Percentiles rank a stretch among this genome's conserved stretches.
Conservation (phyloP, 495 filamentous ascomycete genomes). For the Penicillium cataractarum region DNA sequence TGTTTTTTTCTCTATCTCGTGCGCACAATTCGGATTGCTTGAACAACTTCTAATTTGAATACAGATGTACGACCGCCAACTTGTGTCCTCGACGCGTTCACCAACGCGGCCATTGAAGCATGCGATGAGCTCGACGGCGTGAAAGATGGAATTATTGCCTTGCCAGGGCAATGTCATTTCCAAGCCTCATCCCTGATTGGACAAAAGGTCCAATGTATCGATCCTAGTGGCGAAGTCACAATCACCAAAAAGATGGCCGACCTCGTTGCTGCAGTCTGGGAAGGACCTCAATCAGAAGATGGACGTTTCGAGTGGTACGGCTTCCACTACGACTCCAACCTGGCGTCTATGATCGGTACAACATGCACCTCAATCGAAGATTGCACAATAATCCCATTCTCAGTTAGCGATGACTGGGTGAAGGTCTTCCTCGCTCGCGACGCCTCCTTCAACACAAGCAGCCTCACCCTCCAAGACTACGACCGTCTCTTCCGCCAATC, state of each 20-base stretch:
- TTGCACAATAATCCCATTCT: slow-evolving; percentile 21
- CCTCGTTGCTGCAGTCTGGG: slow-evolving; percentile 26
- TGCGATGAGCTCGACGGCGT: slow-evolving; percentile 61
- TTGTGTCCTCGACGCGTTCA: slow-evolving; percentile 50
- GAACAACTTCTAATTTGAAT: neutral
- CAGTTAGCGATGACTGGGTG: slow-evolving; percentile 33
- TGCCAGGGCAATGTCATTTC: slow-evolving; percentile 56
- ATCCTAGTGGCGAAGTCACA: slow-evolving; percentile 7
- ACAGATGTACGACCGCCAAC: slow-evolving; percentile 33
- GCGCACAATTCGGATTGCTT: too few relatives aligned
- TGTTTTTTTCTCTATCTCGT: too few relatives aligned
- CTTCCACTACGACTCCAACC: slow-evolving; percentile 21
- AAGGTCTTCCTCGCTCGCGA: slow-evolving; percentile 47
- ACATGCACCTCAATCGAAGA: slow-evolving; percentile 13
- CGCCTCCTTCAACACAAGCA: slow-evolving; percentile 38
- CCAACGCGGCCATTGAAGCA: slow-evolving; percentile 41
- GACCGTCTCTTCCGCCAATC: slow-evolving; percentile 14
- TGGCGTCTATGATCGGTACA: slow-evolving; percentile 14
- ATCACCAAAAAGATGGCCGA: slow-evolving; percentile 27
- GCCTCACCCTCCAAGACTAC: slow-evolving; percentile 29
- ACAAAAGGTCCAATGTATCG: slow-evolving; percentile 43
- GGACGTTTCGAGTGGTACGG: slow-evolving; percentile 36
- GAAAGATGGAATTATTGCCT: slow-evolving; percentile 60
- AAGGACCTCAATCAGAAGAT: slow-evolving; percentile 22
- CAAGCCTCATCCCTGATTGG: slow-evolving; percentile 53